Conservation (phyloP, 2,329 filamentous ascomycete genomes). For the Cryphonectria carpinicola region DNA sequence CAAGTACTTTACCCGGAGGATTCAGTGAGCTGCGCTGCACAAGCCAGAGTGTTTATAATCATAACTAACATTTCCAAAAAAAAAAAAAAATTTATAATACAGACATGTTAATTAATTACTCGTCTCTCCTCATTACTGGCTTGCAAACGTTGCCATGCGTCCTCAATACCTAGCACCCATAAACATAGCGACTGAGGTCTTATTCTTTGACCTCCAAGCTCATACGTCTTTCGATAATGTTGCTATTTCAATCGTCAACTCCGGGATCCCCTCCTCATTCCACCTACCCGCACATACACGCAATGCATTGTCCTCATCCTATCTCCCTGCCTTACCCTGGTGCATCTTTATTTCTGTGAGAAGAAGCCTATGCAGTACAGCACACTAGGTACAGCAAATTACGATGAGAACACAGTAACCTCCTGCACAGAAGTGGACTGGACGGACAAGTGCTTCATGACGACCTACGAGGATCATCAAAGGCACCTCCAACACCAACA, state of each 20-base stretch:
- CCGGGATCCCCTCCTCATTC: background rate
- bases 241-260: background rate
- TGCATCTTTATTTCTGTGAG: background rate
- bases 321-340: background rate
- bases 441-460: background rate
- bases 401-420: background rate
- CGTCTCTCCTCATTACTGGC: no score
- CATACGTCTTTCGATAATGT: no score
- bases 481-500: background rate
- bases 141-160: no score
- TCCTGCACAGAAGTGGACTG: background rate
- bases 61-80: no score
- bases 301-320: no score
- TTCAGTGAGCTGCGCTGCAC: no score
- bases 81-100: no score
- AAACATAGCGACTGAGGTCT: no score
- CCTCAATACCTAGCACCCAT: no score
- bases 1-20: no score
- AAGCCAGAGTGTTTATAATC: no score
- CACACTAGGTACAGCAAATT: background rate
- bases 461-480: background rate
- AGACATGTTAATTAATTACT: no score
- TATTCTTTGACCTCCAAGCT: background rate
- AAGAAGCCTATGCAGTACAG: background rate
- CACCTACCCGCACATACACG: background rate